phyloP scores from a whole-genome alignment of 306 rosid genomes.

The Inga oerstediana region DNA sequence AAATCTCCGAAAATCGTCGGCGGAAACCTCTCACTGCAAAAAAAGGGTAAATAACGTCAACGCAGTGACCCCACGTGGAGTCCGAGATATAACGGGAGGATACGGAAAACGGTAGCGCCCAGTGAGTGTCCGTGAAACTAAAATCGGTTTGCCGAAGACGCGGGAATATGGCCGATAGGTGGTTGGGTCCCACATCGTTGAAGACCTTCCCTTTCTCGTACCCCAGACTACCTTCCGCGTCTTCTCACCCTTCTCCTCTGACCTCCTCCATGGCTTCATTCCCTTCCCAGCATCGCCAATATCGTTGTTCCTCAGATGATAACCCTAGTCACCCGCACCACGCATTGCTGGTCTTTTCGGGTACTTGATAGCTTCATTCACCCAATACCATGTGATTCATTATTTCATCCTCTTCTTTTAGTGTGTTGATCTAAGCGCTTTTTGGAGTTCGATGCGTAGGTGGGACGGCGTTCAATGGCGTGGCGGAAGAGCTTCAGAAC shows the following conservation, averaged over 20 bases:
- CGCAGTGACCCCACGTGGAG: neutral
- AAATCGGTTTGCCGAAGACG: slow-evolving; percentile 13
- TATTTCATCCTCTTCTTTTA: neutral
- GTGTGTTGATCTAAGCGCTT: neutral
- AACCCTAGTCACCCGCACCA: slow-evolving; percentile 48
- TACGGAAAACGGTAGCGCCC: neutral
- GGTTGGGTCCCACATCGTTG: slow-evolving; percentile 52
- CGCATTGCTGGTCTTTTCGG: slow-evolving; percentile 83
- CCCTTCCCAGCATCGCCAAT: slow-evolving; percentile 41
- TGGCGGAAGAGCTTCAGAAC: slow-evolving; percentile 77
- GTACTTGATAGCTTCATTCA: neutral
- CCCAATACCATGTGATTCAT: neutral
- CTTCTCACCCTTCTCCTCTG: neutral
- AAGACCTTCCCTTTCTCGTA: slow-evolving; percentile 8
- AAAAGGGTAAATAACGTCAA: neutral
- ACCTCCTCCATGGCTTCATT: slow-evolving; percentile 58
- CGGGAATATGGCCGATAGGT: slow-evolving; percentile 59
- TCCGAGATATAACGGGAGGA: neutral
- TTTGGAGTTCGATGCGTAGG: slow-evolving; percentile 39
- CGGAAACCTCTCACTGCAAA: too few relatives aligned
- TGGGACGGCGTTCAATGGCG: slow-evolving; percentile 94
- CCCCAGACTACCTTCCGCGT: slow-evolving; percentile 30
- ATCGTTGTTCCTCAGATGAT: slow-evolving; percentile 50
- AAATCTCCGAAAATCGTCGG: too few relatives aligned
- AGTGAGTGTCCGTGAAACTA: neutral